Evolutionary conservation across 805 yeast species (phyloP).

Genomic region (Brettanomyces custersianus): DNA sequence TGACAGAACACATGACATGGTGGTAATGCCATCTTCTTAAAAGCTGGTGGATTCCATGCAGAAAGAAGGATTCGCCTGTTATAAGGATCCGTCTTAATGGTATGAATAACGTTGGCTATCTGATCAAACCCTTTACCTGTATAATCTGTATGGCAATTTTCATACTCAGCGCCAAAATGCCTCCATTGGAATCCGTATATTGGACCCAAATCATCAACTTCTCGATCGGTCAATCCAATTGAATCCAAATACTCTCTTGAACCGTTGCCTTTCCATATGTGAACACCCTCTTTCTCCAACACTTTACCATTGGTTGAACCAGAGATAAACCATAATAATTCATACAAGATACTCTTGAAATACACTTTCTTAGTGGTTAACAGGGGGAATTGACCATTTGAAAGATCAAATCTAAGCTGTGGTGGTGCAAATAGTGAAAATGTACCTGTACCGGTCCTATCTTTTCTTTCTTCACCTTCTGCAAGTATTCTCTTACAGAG

Average conservation of each 20-base stretch:
- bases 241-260: slow-evolving; percentile 83
- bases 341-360: slow-evolving; percentile 80
- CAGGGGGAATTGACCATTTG: slow-evolving; percentile 71
- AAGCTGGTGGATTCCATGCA: slow-evolving; percentile 99
- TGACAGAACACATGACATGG: slow-evolving; percentile 98
- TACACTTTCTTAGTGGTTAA: slow-evolving; percentile 91
- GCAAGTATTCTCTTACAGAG: slow-evolving; percentile 67
- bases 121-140: slow-evolving; percentile 88
- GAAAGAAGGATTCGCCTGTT: slow-evolving; percentile 91
- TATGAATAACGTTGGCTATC: slow-evolving; percentile 66
- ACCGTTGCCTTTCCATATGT: slow-evolving; percentile 98
- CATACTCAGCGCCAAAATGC: slow-evolving; percentile 93
- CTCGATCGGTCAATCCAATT: slow-evolving; percentile 67
- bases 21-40: slow-evolving; percentile 90
- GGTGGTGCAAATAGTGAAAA: slow-evolving; percentile 90
- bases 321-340: slow-evolving; percentile 83
- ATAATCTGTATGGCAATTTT: slow-evolving; percentile 81
- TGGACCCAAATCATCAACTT: slow-evolving; percentile 95
- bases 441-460: slow-evolving; percentile 97
- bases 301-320: slow-evolving; percentile 86
- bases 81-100: slow-evolving; percentile 79
- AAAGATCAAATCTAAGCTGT: slow-evolving; percentile 73
- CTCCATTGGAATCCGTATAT: slow-evolving; percentile 99
- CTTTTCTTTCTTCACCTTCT: slow-evolving; percentile 87
- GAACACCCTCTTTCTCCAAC: slow-evolving; percentile 77